Percentiles rank a stretch among this genome's conserved stretches.
These are phyloP conservation scores for Colletotrichum phormii DNA, from an alignment of 2,329 filamentous ascomycete genomes.

Conservation along the genomic window DNA sequence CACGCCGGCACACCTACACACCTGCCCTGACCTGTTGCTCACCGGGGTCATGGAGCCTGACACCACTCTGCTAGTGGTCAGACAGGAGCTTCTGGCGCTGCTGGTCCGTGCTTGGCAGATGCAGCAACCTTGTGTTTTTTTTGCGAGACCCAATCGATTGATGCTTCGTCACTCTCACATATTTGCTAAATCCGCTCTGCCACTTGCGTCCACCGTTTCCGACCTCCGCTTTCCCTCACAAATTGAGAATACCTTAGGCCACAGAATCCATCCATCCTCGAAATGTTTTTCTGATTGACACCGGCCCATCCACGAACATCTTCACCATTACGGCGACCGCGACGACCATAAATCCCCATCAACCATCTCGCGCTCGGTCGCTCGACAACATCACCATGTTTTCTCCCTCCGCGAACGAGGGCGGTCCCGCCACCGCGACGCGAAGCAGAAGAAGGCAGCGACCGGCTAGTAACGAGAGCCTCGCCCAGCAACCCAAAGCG, in stretches of 20 bases:
- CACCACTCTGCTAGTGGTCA: constrained; percentile 4
- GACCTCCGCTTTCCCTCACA: constrained; percentile 31
- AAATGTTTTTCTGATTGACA: constrained; percentile 36
- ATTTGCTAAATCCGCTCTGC: constrained; percentile 37
- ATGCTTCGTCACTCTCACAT: constrained; percentile 40
- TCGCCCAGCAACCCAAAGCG: constrained; percentile 69
- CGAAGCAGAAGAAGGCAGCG: constrained; percentile 72
- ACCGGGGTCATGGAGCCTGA: constrained; percentile 11
- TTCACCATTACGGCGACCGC: constrained; percentile 34
- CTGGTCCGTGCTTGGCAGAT: constrained; percentile 52
- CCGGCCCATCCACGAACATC: constrained; percentile 17
- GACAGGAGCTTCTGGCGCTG: constrained; percentile 24
- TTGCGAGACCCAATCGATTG: constrained; percentile 44
- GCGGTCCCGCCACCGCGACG: constrained; percentile 66
- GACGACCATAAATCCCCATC: not conserved
- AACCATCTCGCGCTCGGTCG: constrained; percentile 29
- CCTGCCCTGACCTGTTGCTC: constrained; percentile 15
- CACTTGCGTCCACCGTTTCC: constrained; percentile 22
- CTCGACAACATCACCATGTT: constrained; percentile 62
- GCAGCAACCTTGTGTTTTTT: constrained; percentile 44
- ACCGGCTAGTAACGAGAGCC: constrained; percentile 65
- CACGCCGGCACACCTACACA: constrained; percentile 29
- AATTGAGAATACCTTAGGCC: constrained; percentile 16
- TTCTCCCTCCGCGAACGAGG: constrained; percentile 63
- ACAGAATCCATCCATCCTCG: constrained; percentile 36